Evolutionary conservation across 2,329 filamentous ascomycete genomes (phyloP), one percentile per base, ranked within the genome.

Genomic region (Monilinia polystroma): DNA sequence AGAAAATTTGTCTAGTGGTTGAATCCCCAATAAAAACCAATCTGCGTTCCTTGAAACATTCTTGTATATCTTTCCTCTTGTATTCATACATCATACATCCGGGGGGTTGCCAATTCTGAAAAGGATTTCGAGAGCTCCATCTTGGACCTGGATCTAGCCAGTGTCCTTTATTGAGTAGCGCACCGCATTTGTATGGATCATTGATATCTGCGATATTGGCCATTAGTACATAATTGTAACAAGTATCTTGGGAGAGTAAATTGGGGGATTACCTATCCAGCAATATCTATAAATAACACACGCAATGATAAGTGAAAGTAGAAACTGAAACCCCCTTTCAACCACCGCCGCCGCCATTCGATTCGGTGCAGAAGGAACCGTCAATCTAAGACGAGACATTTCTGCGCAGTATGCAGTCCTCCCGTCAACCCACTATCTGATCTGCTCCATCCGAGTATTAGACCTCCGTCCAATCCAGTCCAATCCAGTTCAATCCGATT

Each of bases 11-110:
- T 16, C 87, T 82, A 10, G 83, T 81, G 1, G 82, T 84, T 1
- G 84, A 84, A 74, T 90, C 87, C 49, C 87, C 87, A 35, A 83
- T 80, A 70, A 90, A 86, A 20, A 87, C 79, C n/a, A 89, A 72
- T 60, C 80, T 81, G 10, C 81, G 81, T 18, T 79, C 77, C 2
- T 77, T 76, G 29, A 87, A 79, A 72, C 87, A 90, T 56, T 77
- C 75, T 23, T 78, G 76, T 52, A 88, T 80, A 49, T 86, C 83
- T n/a, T 80, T 74, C 7, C 76, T 73, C 11, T 80, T 79, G 76
- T 88, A 88, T 64, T 82, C 77, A 68, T 84, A 82, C 72, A 88
- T 79, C 68, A 84, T 82, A 76, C 87, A 90, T 35, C 84, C 84
- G 29, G 80, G 80, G 5, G 86, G 83, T 66, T 87, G 84, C 87